These are phyloP conservation scores for Phytophthora citricola DNA, from an alignment of 352 stramenopile species.

Conservation along the genomic window DNA sequence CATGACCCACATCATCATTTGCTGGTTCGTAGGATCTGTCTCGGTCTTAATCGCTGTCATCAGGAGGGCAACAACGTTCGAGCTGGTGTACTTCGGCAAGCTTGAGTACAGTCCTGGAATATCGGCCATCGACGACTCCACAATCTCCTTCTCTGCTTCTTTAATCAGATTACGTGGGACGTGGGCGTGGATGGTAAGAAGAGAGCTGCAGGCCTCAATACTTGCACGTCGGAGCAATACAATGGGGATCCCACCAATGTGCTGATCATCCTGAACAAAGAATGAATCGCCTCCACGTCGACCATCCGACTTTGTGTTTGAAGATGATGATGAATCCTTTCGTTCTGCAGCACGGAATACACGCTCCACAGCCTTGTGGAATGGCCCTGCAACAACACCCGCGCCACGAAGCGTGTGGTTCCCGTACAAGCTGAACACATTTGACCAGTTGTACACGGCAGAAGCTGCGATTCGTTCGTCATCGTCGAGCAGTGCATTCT, in stretches of 20 bases:
- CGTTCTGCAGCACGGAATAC: slow-evolving; percentile 63
- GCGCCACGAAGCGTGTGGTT: slow-evolving; percentile 84
- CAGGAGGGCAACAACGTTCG: slow-evolving; percentile 83
- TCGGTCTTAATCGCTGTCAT: slow-evolving; percentile 87
- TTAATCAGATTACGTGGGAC: slow-evolving; percentile 80
- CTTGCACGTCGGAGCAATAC: slow-evolving; percentile 76
- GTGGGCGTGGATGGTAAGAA: slow-evolving; percentile 85
- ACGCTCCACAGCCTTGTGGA: slow-evolving; percentile 82
- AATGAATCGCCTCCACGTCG: slow-evolving; percentile 54
- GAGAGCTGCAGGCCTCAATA: slow-evolving; percentile 82
- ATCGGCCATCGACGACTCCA: slow-evolving; percentile 65
- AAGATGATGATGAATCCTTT: slow-evolving; percentile 40
- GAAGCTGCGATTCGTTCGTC: slow-evolving; percentile 83
- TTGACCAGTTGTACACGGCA: slow-evolving; percentile 87
- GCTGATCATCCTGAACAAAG: slow-evolving; percentile 66
- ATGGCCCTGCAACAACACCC: slow-evolving; percentile 77
- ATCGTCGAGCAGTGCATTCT: slow-evolving; percentile 79
- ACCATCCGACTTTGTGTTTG: slow-evolving; percentile 43
- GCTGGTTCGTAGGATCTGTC: slow-evolving; percentile 85
- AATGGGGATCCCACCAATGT: slow-evolving; percentile 76
- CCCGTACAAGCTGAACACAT: slow-evolving; percentile 82
- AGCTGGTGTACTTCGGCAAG: slow-evolving; percentile 85
- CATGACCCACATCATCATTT: slow-evolving; percentile 91
- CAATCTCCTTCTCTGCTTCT: slow-evolving; percentile 77
- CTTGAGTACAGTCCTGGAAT: slow-evolving; percentile 81